Percentiles rank a stretch among this genome's conserved stretches.
phyloP scores from a whole-genome alignment of 352 stramenopile species.

The Globisporangium middletonii region DNA sequence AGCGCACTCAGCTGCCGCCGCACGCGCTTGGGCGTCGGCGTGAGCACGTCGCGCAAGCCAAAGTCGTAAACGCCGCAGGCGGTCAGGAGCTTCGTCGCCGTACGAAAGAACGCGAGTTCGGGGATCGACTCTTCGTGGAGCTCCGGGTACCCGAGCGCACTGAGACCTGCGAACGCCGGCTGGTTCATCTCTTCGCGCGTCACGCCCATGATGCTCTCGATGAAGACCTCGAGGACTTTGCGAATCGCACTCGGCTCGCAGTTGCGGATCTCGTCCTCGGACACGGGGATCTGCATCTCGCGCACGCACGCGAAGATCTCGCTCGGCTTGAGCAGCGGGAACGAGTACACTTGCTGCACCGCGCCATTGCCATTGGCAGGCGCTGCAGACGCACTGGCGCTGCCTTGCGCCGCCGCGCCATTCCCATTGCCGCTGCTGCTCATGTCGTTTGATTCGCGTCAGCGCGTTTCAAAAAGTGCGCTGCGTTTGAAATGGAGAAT shows the following conservation, averaged over 20 bases:
- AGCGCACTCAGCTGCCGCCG: constrained; percentile 91
- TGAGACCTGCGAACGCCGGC: constrained; percentile 80
- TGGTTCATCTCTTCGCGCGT: constrained; percentile 90
- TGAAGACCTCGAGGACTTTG: constrained; percentile 87
- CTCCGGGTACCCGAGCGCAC: constrained; percentile 84
- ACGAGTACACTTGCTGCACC: constrained; percentile 54
- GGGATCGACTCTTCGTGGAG: constrained; percentile 92
- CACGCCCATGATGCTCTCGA: constrained; percentile 88
- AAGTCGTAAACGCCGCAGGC: constrained; percentile 94
- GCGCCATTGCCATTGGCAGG: neutral
- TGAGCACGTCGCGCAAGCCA: constrained; percentile 87
- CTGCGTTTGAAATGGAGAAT: too few species aligned
- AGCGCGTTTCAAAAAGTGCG: too few species aligned
- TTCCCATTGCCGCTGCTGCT: too few species aligned
- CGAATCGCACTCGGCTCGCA: constrained; percentile 69
- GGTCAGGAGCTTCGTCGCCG: constrained; percentile 85
- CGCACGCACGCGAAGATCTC: constrained; percentile 91
- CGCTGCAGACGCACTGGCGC: too few species aligned
- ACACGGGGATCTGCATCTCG: constrained; percentile 88
- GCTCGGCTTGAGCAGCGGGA: constrained; percentile 91
- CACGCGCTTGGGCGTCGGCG: constrained; percentile 87
- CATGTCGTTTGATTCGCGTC: too few species aligned
- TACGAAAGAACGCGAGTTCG: constrained; percentile 91
- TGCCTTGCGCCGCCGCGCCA: too few species aligned
- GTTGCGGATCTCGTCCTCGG: constrained; percentile 84